These are phyloP conservation scores for Parathielavia hyrcaniae DNA, from an alignment of 495 filamentous ascomycete species.

Conservation along the genomic window DNA sequence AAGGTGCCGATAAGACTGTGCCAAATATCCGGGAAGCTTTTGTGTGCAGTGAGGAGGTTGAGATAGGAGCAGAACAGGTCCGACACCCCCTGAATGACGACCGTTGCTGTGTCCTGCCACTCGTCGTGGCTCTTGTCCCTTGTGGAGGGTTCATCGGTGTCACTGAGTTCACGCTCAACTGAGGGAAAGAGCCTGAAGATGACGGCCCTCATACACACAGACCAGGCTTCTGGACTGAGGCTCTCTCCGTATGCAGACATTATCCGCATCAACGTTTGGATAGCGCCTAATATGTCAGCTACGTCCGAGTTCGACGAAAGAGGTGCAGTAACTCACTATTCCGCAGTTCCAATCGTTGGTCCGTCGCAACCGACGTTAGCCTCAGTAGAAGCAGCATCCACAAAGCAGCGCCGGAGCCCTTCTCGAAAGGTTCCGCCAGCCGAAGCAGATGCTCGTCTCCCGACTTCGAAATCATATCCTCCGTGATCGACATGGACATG, in stretches of 20 bases:
- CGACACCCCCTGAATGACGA: conserved; percentile 64
- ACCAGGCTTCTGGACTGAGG: conserved; percentile 73
- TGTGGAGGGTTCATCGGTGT: conserved; percentile 23
- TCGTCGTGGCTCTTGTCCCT: conserved; percentile 42
- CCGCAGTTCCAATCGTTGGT: conserved; percentile 75
- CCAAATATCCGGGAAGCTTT: conserved; percentile 59
- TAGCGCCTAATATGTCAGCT: conserved; percentile 49
- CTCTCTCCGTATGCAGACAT: conserved; percentile 85
- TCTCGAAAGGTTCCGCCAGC: conserved; percentile 45
- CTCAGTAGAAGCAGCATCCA: conserved; percentile 82
- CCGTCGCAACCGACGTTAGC: conserved; percentile 68
- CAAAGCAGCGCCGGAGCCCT: conserved; percentile 55
- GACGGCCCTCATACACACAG: conserved; percentile 70
- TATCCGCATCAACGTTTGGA: conserved; percentile 85
- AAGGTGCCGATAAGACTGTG: conserved; percentile 61
- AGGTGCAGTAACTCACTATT: conserved; percentile 53
- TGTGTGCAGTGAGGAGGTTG: conserved; percentile 51
- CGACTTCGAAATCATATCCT: conserved; percentile 46
- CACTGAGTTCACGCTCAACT: conserved; percentile 43
- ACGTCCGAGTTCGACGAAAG: not conserved
- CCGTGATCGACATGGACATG: conserved; percentile 42
- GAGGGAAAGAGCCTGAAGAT: conserved; percentile 66
- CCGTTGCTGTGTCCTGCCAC: conserved; percentile 73
- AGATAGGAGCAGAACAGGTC: conserved; percentile 64
- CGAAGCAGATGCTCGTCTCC: conserved; percentile 45